Evolutionary conservation across 2,329 filamentous ascomycete species (phyloP).

Genomic region (Fonsecaea erecta): DNA sequence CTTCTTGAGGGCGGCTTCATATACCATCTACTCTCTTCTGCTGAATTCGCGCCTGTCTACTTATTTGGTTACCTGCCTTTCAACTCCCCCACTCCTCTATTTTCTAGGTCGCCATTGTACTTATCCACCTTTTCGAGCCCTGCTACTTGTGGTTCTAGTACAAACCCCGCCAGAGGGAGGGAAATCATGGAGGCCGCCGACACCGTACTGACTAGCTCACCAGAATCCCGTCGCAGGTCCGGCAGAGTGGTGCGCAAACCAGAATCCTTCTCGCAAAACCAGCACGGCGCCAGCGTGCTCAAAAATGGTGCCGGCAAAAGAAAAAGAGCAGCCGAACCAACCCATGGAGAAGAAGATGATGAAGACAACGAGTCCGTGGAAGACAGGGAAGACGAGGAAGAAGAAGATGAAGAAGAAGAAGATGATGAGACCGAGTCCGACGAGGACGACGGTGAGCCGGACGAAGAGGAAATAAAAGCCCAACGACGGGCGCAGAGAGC

Average conservation of each 20-base stretch:
- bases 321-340: slow-evolving; percentile 52
- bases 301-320: slow-evolving; percentile 51
- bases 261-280: slow-evolving; percentile 48
- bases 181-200: slow-evolving; percentile 29
- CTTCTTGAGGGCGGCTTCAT: neutral
- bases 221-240: slow-evolving; percentile 48
- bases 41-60: neutral
- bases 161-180: neutral
- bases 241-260: slow-evolving; percentile 50
- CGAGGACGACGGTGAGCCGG: slow-evolving; percentile 44
- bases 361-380: slow-evolving; percentile 36
- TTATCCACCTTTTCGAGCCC: neutral
- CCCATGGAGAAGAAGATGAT: slow-evolving; percentile 39
- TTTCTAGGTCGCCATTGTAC: neutral
- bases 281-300: slow-evolving; percentile 40
- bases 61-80: neutral
- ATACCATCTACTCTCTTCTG: neutral
- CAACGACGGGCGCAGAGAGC: slow-evolving; percentile 46
- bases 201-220: slow-evolving; percentile 29
- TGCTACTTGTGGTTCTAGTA: neutral
- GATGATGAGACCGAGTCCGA: slow-evolving; percentile 37
- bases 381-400: slow-evolving; percentile 36
- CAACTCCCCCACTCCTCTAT: neutral
- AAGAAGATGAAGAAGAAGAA: slow-evolving; percentile 29
- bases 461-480: slow-evolving; percentile 57